phyloP scores from a whole-genome alignment of 2,329 filamentous ascomycete species.

The Ceratocystis alfenasii region DNA sequence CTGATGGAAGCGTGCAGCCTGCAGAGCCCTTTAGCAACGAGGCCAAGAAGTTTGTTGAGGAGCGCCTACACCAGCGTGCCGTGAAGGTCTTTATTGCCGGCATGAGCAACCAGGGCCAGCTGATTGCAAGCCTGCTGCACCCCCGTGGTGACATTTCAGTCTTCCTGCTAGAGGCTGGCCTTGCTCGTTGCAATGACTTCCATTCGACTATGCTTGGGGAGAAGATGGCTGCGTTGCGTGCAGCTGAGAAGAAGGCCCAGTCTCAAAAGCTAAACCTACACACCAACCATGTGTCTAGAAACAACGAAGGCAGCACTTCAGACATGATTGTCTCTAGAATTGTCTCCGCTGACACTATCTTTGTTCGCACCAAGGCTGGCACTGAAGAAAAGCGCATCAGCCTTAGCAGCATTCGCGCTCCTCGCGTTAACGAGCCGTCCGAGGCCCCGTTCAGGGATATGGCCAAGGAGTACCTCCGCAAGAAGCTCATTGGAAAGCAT shows the following conservation, averaged over 20 bases:
- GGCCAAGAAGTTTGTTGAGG: constrained; percentile 76
- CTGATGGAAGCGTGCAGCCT: constrained; percentile 66
- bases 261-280: constrained; percentile 65
- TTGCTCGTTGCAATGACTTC: constrained; percentile 88
- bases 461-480: constrained; percentile 90
- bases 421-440: constrained; percentile 74
- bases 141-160: constrained; percentile 86
- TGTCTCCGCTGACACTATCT: constrained; percentile 77
- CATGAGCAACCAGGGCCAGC: constrained; percentile 75
- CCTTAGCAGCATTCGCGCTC: constrained; percentile 84
- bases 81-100: constrained; percentile 76
- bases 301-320: constrained; percentile 36
- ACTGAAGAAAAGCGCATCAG: constrained; percentile 75
- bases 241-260: constrained; percentile 78
- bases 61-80: constrained; percentile 71
- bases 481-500: constrained; percentile 90
- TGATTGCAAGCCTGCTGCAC: constrained; percentile 80
- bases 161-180: constrained; percentile 75
- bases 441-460: constrained; percentile 84
- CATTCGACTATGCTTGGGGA: constrained; percentile 84
- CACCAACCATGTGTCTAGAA: constrained; percentile 57
- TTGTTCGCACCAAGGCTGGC: constrained; percentile 73
- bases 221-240: constrained; percentile 74
- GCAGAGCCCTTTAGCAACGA: constrained; percentile 87
- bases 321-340: constrained; percentile 80